phyloP scores from a whole-genome alignment of 148 eudicot genomes.

The Rhododendron vialii region DNA sequence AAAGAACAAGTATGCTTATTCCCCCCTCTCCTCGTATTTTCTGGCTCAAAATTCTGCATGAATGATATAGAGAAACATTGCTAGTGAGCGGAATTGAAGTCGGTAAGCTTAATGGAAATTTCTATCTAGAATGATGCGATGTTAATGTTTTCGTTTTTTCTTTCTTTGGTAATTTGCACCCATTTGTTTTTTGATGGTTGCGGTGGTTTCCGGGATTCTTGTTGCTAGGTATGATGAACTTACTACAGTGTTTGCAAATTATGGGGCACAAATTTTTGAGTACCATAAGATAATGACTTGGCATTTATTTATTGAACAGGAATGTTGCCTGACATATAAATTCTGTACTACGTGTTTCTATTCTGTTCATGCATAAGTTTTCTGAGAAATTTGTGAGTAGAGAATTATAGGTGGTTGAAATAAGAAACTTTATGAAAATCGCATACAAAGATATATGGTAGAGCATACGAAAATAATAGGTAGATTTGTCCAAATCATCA shows the following conservation, averaged over 20 bases:
- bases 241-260: not conserved
- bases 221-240: not conserved
- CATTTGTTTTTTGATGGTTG: not conserved
- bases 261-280: not conserved
- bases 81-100: not conserved
- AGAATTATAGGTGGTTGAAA: not conserved
- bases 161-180: not conserved
- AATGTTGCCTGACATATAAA: not conserved
- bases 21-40: not conserved
- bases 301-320: not conserved
- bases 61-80: not conserved
- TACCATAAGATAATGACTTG: not conserved
- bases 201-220: not conserved
- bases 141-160: not conserved
- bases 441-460: not conserved
- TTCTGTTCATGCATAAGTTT: not conserved
- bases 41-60: not conserved
- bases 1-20: constrained; percentile 53
- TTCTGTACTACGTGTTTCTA: not conserved
- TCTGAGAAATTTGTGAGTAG: not conserved
- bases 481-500: not conserved
- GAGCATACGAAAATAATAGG: not conserved
- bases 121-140: not conserved
- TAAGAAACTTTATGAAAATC: not conserved
- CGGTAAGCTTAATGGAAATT: not conserved